Conservation (phyloP, 208 protist species). For the Crithidia sp. region DNA sequence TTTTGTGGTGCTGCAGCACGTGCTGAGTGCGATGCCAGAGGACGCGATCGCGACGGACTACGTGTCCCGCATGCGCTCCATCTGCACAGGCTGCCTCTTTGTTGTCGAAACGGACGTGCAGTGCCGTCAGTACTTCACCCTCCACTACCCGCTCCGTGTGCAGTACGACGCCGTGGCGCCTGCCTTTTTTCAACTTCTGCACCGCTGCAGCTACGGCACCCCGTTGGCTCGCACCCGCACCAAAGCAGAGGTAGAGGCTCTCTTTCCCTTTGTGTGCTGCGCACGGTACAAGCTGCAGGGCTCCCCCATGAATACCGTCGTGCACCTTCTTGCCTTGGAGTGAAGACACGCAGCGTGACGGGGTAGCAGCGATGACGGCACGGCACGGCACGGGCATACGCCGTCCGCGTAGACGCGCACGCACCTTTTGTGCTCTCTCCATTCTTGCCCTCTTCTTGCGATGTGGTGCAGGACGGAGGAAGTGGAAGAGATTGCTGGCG, state of each 20-base stretch:
- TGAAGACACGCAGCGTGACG: not conserved
- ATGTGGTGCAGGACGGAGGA: no score
- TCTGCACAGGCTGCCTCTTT: conserved; percentile 50
- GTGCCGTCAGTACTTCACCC: conserved; percentile 67
- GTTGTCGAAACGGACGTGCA: conserved; percentile 71
- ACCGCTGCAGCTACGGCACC: conserved; percentile 43
- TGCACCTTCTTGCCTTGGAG: conserved; percentile 29
- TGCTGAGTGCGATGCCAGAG: conserved; percentile 43
- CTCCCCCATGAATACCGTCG: conserved; percentile 78
- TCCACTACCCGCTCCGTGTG: conserved; percentile 38
- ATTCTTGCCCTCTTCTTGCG: not conserved
- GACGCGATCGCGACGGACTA: conserved; percentile 33
- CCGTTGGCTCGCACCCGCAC: conserved; percentile 40
- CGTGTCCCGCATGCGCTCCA: conserved; percentile 15
- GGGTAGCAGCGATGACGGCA: not conserved
- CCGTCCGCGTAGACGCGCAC: no score
- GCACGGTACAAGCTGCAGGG: conserved; percentile 73
- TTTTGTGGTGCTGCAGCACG: conserved; percentile 83
- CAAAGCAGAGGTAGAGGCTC: conserved; percentile 44
- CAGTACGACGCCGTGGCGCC: conserved; percentile 54
- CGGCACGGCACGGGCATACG: no score
- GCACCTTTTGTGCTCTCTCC: no score
- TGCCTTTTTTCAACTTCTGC: conserved; percentile 55
- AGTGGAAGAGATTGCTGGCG: no score
- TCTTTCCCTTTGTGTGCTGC: conserved; percentile 33